A percentile compares a stretch with the other conserved stretches of the same genome.
These are phyloP conservation scores for Plectosphaerella cucumerina DNA, from an alignment of 2,329 filamentous ascomycete species.

Conservation along the genomic window DNA sequence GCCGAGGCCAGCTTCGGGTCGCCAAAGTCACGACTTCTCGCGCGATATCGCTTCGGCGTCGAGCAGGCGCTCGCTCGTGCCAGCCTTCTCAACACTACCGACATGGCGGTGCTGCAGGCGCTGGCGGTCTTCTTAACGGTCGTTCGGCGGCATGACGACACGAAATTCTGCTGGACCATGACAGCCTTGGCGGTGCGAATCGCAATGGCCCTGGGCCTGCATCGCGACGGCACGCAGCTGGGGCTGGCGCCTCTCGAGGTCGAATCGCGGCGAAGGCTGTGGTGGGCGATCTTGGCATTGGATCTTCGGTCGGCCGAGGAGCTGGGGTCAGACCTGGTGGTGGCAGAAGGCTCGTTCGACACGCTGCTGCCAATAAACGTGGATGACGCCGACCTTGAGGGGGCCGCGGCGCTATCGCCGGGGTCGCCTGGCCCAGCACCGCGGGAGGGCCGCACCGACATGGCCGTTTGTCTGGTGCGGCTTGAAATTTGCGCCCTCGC, in stretches of 20 bases:
- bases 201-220: slow-evolving; percentile 56
- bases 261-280: slow-evolving; percentile 56
- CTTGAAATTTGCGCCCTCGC: slow-evolving; percentile 45
- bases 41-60: slow-evolving; percentile 47
- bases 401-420: slow-evolving; percentile 42
- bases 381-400: slow-evolving; percentile 43
- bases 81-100: slow-evolving; percentile 52
- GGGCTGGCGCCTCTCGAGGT: slow-evolving; percentile 53
- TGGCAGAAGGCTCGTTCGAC: slow-evolving; percentile 38
- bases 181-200: slow-evolving; percentile 55
- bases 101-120: slow-evolving; percentile 54
- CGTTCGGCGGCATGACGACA: slow-evolving; percentile 40
- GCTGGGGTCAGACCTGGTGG: slow-evolving; percentile 41
- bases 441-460: slow-evolving; percentile 47
- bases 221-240: slow-evolving; percentile 49
- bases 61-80: slow-evolving; percentile 55
- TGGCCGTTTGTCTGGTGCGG: slow-evolving; percentile 42
- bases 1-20: slow-evolving; percentile 35
- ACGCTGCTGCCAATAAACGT: slow-evolving; percentile 45
- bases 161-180: slow-evolving; percentile 56
- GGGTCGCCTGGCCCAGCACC: slow-evolving; percentile 17
- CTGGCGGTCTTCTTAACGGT: slow-evolving; percentile 52
- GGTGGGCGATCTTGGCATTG: slow-evolving; percentile 56
- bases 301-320: slow-evolving; percentile 54
- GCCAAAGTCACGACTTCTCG: slow-evolving; percentile 38